Conservation (phyloP, 257 asterid species). For the Handroanthus guayacan region DNA sequence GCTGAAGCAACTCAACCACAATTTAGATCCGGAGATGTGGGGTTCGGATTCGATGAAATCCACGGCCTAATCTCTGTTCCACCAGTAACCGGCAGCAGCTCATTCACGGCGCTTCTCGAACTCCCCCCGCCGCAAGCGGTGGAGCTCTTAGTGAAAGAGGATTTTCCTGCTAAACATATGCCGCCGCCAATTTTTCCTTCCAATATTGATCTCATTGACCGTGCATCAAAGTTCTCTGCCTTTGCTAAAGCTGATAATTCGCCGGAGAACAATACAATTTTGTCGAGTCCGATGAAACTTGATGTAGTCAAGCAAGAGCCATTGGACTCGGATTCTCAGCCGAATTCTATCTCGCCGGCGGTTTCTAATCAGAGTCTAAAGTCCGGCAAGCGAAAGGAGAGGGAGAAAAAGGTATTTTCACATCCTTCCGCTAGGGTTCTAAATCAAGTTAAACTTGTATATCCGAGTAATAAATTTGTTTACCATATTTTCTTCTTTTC, state of each 20-base stretch:
- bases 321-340: conserved; percentile 54
- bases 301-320: conserved; percentile 70
- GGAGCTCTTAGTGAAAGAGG: conserved; percentile 66
- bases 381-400: conserved; percentile 69
- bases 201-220: conserved; percentile 52
- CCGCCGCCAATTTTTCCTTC: conserved; percentile 63
- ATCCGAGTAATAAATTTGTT: neutral
- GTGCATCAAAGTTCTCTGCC: conserved; percentile 65
- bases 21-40: conserved; percentile 69
- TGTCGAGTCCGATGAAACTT: conserved; percentile 41
- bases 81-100: conserved; percentile 53
- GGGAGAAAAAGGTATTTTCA: conserved; percentile 67
- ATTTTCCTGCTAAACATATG: conserved; percentile 37
- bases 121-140: conserved; percentile 88
- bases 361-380: conserved; percentile 56
- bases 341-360: conserved; percentile 58
- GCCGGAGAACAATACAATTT: conserved; percentile 40
- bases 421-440: neutral
- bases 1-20: conserved; percentile 42
- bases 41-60: conserved; percentile 48
- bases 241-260: conserved; percentile 52
- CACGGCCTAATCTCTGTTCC: conserved; percentile 46
- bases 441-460: neutral
- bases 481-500: neutral
- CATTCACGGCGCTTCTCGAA: conserved; percentile 84